Evolutionary conservation across 768 basidiomycete genomes (phyloP), one percentile per base, ranked within the genome.

Genomic region (Termitomyces sp.): DNA sequence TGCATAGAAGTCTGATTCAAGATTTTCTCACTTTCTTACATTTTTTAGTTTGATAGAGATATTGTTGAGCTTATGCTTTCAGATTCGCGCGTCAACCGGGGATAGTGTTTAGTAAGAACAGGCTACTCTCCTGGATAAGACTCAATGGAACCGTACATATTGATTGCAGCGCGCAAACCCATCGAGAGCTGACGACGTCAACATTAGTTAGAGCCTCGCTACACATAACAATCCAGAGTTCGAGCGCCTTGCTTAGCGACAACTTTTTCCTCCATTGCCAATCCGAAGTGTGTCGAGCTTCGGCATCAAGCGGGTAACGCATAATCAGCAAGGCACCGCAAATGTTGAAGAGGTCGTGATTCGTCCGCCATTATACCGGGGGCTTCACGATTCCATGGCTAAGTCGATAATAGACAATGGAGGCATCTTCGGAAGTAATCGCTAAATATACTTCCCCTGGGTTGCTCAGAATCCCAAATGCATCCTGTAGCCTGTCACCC

Each of bases 331-430:
- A 26, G 34, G 36, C 24, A 26, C 10, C 22, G 16, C 36, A 5
- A 39, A 26, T 9, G 24, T 34, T 20, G 31, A 20, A 20, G n/a
- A 14, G 34, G 36, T 34, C 8, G 18, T 32, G 2, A 29, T 41
- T 41, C 29, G 13, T 32, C 22, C 32, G 39, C 24, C 44, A 20
- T 71, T 63, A 88, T 46, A 88, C 72, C 12, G 80, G 75, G 26
- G 88, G 90, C 64, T 92, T 92, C 59, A 85, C 83, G 32, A 92
- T 87, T 55, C 89, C 90, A 50, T 79, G 77, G 65, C 85, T 87
- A 58, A 92, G 76, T 64, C 88, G 90, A 71, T 92, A 92, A 69
- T 92, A 92, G 52, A 92, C 90, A 46, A 88, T 86, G 9, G 90
- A 91, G 12, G 90, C 85, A 64, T 92, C 90, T 51, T 88, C 83